phyloP scores from a whole-genome alignment of 345 rosid species.

The Camelina sativa region DNA sequence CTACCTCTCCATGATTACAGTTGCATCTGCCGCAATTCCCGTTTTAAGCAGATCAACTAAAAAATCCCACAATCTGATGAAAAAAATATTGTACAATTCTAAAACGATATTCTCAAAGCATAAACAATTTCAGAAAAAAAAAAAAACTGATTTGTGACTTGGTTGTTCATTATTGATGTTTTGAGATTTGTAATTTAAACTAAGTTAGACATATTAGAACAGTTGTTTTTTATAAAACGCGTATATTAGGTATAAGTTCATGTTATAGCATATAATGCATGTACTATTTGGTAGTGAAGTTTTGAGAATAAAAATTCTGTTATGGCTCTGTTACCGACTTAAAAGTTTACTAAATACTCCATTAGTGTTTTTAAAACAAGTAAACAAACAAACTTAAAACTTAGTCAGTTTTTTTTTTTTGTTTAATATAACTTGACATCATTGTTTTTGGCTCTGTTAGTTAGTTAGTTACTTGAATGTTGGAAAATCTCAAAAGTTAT shows the following conservation, averaged over 20 bases:
- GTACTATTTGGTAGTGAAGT: too few relatives aligned
- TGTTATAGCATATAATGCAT: neutral
- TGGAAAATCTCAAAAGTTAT: neutral
- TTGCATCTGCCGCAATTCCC: slow-evolving; percentile 42
- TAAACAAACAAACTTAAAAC: too few relatives aligned
- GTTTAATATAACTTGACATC: neutral
- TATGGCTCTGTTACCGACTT: neutral
- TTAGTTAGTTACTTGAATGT: neutral
- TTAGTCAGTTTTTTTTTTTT: too few relatives aligned
- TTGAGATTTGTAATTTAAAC: neutral
- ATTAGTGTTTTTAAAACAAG: too few relatives aligned
- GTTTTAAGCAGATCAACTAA: slow-evolving; percentile 10
- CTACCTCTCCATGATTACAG: slow-evolving; percentile 17
- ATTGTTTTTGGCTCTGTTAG: neutral
- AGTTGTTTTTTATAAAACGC: neutral
- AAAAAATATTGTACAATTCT: neutral
- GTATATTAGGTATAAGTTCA: neutral
- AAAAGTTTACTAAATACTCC: too few relatives aligned
- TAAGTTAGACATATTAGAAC: neutral
- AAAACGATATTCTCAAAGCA: slow-evolving; percentile 13
- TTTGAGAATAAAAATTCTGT: too few relatives aligned
- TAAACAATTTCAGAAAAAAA: neutral
- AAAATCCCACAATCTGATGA: neutral
- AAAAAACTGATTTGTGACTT: neutral
- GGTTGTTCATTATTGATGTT: neutral